Evolutionary conservation across 441 rosid species (phyloP), one percentile per base, ranked within the genome.

Genomic region (Eutrema salsugineum): DNA sequence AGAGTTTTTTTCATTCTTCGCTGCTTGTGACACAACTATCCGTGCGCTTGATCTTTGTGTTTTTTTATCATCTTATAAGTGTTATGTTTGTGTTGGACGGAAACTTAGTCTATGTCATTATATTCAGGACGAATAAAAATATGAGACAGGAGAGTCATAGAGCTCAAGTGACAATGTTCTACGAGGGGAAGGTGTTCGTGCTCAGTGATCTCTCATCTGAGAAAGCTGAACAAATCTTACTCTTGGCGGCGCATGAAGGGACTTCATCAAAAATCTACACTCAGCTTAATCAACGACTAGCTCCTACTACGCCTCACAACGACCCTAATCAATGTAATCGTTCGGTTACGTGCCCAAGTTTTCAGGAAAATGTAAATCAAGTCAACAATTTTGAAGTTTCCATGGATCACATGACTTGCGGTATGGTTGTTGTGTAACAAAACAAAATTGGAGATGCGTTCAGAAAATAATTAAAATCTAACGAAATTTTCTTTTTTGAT

Each of bases 171-270:
- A 86, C 97, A 10, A 84, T 89, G 42, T 83, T 87, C 63, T 89
- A 91, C 57, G 80, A 43, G 2, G 91, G 93, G 11, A 82, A 82
- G 71, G 90, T 89, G 66, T 73, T 85, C 6, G 86, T 86, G 50
- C 80, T 89, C 60, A 72, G 80, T 30, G 87, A 85, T 80, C 81
- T 87, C 19, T 78, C 88, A 0, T 85, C 82, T 17, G 90, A 87
- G 19, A 87, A 83, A 78, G 93, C 90, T 2, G 86, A 83, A 76
- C 87, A 91, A 72, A 75, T 91, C 79, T 78, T 91, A 86, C 54
- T 47, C 32, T 56, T 86, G n/a, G 89, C 91, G 5, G 70, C 80
- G 14, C 47, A 81, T 70, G 72, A 80, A 20, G 84, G 79, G 33
- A 75, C 73, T 35, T 46, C 65, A 12, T n/a, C 55, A 33, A 74